phyloP scores from a whole-genome alignment of 1,284 basidiomycete species.

The Boletus sp. region DNA sequence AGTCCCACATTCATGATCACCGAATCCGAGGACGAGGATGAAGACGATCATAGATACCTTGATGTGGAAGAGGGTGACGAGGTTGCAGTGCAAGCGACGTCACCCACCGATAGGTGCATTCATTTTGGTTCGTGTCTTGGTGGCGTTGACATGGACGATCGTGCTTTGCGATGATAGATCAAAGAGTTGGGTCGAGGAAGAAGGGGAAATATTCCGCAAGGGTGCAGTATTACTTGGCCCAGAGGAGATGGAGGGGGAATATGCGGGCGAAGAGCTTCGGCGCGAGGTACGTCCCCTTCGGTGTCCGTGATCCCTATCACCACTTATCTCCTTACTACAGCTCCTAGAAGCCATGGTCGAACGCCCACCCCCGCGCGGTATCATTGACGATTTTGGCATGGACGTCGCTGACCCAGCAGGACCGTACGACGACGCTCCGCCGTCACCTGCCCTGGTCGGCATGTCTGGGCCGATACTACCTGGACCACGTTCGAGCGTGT shows the following conservation, averaged over 20 bases:
- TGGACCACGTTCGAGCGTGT: neutral
- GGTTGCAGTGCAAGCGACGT: constrained; percentile 37
- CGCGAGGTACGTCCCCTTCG: constrained; percentile 84
- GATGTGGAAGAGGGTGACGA: constrained; percentile 42
- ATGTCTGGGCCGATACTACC: constrained; percentile 3
- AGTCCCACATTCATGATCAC: constrained; percentile 70
- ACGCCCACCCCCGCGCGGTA: constrained; percentile 51
- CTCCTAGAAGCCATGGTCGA: constrained; percentile 58
- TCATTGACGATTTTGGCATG: constrained; percentile 59
- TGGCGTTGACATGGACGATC: neutral
- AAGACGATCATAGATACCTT: constrained; percentile 41
- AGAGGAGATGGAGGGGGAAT: constrained; percentile 85
- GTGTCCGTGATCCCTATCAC: too few relatives aligned
- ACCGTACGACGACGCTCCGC: constrained; percentile 19
- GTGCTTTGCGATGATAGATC: constrained; percentile 50
- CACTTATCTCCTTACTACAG: too few relatives aligned
- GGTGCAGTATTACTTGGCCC: constrained; percentile 78
- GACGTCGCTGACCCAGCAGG: constrained; percentile 36
- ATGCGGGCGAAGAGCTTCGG: constrained; percentile 81
- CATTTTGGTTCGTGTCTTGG: constrained; percentile 6
- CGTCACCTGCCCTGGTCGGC: constrained; percentile 14
- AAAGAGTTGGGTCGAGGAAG: constrained; percentile 81
- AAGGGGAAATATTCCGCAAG: constrained; percentile 92
- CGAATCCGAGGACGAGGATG: constrained; percentile 65
- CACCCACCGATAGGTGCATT: constrained; percentile 65